A percentile compares a stretch with the other conserved stretches of the same genome.
Conservation (phyloP, 1,284 basidiomycete species). For the Schizopora paradoxa region DNA sequence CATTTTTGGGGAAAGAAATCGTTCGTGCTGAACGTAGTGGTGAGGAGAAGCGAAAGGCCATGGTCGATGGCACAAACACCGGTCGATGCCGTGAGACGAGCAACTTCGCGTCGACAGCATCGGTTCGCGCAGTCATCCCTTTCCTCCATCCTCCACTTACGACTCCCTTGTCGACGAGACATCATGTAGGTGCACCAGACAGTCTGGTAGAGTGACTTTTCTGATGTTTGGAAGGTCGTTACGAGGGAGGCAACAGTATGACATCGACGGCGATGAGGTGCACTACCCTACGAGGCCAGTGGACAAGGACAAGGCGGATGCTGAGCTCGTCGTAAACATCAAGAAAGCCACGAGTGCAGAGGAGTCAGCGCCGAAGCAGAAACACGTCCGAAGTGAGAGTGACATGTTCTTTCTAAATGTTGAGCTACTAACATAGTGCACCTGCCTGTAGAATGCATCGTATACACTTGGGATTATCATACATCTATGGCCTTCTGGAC, state of each 20-base stretch:
- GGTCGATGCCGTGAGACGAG: neutral
- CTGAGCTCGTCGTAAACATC: conserved; percentile 87
- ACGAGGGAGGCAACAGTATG: conserved; percentile 38
- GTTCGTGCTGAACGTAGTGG: neutral
- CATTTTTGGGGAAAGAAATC: neutral
- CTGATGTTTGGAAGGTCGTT: no score
- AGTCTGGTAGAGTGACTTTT: no score
- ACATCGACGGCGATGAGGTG: conserved; percentile 69
- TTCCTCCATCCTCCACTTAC: no score
- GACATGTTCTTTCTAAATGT: conserved; percentile 1
- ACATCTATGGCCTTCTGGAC: conserved; percentile 97
- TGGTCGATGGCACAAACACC: conserved; percentile 16
- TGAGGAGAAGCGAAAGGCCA: conserved; percentile 4
- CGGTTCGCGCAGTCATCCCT: no score
- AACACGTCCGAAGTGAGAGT: conserved; percentile 89
- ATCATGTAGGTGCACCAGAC: no score
- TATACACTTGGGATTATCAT: conserved; percentile 98
- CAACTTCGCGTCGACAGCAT: conserved; percentile 16
- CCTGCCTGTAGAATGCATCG: conserved; percentile 74
- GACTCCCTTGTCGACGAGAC: no score
- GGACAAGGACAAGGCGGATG: conserved; percentile 94
- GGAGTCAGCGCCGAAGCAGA: conserved; percentile 92
- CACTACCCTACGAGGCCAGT: conserved; percentile 94
- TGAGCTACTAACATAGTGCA: conserved; percentile 19
- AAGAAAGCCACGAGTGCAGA: conserved; percentile 95